Percentiles rank a stretch among this genome's conserved stretches.
phyloP scores from a whole-genome alignment of 495 filamentous ascomycete species.

The Daldinia caldariorum region DNA sequence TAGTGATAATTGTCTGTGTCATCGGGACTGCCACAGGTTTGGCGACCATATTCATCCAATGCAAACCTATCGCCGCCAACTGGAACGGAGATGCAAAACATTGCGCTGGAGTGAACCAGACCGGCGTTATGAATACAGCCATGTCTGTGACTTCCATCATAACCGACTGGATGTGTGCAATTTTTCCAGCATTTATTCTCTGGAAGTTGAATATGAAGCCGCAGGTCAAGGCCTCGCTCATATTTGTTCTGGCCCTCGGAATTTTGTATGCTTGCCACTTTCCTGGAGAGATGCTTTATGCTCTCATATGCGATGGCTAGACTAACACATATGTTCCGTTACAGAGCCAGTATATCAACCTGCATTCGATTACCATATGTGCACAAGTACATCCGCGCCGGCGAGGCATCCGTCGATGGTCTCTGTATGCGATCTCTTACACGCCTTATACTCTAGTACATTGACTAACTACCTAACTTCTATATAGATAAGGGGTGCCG shows the following conservation, averaged over 20 bases:
- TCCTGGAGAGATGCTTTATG: neutral
- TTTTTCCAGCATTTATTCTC: slow-evolving; percentile 28
- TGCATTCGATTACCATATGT: slow-evolving; percentile 31
- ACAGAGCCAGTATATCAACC: slow-evolving; percentile 36
- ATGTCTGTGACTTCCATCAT: slow-evolving; percentile 24
- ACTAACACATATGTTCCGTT: slow-evolving; percentile 5
- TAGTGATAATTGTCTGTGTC: slow-evolving; percentile 19
- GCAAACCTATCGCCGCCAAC: slow-evolving; percentile 23
- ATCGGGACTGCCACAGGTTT: slow-evolving; percentile 11
- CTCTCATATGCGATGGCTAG: neutral
- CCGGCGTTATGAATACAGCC: neutral
- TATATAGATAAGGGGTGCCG: slow-evolving; percentile 6
- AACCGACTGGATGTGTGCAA: slow-evolving; percentile 34
- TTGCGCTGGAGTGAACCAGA: no score
- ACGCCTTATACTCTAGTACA: neutral
- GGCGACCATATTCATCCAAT: slow-evolving; percentile 15
- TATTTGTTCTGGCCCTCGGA: slow-evolving; percentile 35
- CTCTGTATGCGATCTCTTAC: slow-evolving; percentile 22
- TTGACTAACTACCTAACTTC: slow-evolving; percentile 4
- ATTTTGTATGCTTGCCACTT: slow-evolving; percentile 24
- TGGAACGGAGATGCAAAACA: slow-evolving; percentile 5
- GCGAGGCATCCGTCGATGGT: neutral
- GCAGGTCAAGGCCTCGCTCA: slow-evolving; percentile 30
- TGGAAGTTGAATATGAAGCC: slow-evolving; percentile 39
- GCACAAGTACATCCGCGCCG: neutral